These are phyloP conservation scores for Vitellaria paradoxa DNA, from an alignment of 179 eudicot genomes.

Conservation along the genomic window DNA sequence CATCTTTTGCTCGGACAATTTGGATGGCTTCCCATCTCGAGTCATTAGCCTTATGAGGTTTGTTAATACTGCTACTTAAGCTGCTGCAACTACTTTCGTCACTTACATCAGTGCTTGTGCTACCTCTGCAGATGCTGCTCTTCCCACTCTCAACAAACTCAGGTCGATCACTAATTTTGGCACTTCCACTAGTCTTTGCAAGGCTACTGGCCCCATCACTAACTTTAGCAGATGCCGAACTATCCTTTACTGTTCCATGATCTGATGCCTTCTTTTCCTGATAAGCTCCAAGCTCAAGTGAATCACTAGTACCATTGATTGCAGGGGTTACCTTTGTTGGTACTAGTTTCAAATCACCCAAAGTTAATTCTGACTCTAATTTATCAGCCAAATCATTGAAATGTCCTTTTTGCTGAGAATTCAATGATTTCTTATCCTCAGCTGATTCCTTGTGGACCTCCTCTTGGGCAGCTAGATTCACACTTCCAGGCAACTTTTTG, in stretches of 20 bases:
- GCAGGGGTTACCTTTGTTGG: slow-evolving; percentile 11
- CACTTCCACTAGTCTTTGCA: slow-evolving; percentile 65
- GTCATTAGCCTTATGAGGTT: slow-evolving; percentile 85
- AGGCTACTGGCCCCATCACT: slow-evolving; percentile 56
- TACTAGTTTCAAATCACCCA: slow-evolving; percentile 35
- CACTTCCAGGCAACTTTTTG: slow-evolving; percentile 15
- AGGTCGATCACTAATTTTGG: slow-evolving; percentile 55
- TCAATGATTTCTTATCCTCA: slow-evolving; percentile 25
- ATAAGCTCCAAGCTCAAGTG: slow-evolving; percentile 17
- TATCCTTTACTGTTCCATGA: slow-evolving; percentile 27
- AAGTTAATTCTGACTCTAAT: slow-evolving; percentile 39
- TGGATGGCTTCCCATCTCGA: slow-evolving; percentile 90
- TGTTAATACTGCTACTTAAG: slow-evolving; percentile 71
- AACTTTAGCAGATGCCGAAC: slow-evolving; percentile 44
- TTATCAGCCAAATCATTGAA: slow-evolving; percentile 41
- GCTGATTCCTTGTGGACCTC: slow-evolving; percentile 25
- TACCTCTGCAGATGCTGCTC: slow-evolving; percentile 71
- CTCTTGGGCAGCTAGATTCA: slow-evolving; percentile 24
- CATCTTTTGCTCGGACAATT: slow-evolving; percentile 70
- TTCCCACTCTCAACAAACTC: slow-evolving; percentile 72
- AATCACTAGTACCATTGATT: slow-evolving; percentile 2
- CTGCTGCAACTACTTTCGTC: slow-evolving; percentile 91
- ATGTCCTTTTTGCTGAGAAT: slow-evolving; percentile 33
- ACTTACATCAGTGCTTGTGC: slow-evolving; percentile 80
- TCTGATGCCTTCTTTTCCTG: slow-evolving; percentile 29